Evolutionary conservation across 2,329 filamentous ascomycete species (phyloP), one percentile per base, ranked within the genome.

Genomic region (Hysterium pulicare): DNA sequence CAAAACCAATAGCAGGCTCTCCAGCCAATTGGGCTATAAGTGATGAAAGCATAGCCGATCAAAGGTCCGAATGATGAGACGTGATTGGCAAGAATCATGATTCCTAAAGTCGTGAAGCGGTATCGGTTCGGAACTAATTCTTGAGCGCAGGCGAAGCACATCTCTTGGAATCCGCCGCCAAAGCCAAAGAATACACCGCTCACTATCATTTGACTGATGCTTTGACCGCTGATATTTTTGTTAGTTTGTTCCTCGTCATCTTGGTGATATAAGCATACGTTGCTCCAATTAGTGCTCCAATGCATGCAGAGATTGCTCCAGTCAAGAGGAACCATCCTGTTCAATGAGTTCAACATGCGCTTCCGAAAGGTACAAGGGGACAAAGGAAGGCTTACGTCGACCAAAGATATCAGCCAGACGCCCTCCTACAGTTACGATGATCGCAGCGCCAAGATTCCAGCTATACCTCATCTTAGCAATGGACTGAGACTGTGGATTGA

Each of bases 371-470:
- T 8, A 28, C 13, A 28, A 8, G 13, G 24, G 24, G 24, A 13
- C 13, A 28, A 13, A 28, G 24, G 24, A 8, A 13, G 7, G 7
- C 13, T 7, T 28, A 26, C 60, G 43, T 1, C 60, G 53, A 5
- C 68, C 68, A 28, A 70, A 71, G 21, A 71, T 67, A 45, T 71
- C 69, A 2, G 63, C 64, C 1, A 71, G 51, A 22, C 68, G 59
- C 4, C 61, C 57, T 7, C 57, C 58, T 9, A 62, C 45, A 0
- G 58, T 62, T 9, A 63, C 57, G 15, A 63, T 48, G 49, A 64
- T 59, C 1, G 61, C 57, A n/a, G 54, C 58, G 8, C 58, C 56
- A 9, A 64, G 54, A 21, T 60, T 64, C 58, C 58, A 64, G 2
- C 24, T 28, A 13, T 28, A 28, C 13, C 7, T 28, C 8, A 28